Conservation (phyloP, 2,329 filamentous ascomycete species). For the Massarina eburnea region DNA sequence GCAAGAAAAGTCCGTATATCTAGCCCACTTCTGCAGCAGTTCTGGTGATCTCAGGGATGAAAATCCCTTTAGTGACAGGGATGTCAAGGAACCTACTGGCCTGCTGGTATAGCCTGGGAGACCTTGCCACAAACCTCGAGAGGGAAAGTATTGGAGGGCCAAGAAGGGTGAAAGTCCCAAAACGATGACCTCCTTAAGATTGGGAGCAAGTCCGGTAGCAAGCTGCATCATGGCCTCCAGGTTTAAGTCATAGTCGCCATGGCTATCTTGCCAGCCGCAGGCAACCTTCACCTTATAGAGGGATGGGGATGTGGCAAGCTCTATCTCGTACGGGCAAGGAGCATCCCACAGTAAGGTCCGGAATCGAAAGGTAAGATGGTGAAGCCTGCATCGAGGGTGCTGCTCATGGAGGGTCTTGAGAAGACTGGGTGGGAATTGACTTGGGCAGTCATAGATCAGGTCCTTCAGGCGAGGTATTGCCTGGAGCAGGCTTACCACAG, state of each 20-base stretch:
- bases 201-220: slow-evolving; percentile 21
- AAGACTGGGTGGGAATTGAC: slow-evolving; percentile 22
- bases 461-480: slow-evolving; percentile 13
- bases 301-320: slow-evolving; percentile 22
- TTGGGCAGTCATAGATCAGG: slow-evolving; percentile 24
- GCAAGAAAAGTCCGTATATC: slow-evolving; percentile 17
- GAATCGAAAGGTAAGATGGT: slow-evolving; percentile 22
- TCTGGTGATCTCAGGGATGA: slow-evolving; percentile 2
- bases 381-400: slow-evolving; percentile 19
- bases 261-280: slow-evolving; percentile 13
- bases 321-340: slow-evolving; percentile 24
- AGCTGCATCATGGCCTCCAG: slow-evolving; percentile 20
- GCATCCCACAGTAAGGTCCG: slow-evolving; percentile 20
- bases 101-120: slow-evolving; percentile 15
- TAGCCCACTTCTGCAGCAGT: slow-evolving; percentile 14
- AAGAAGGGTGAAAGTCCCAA: slow-evolving; percentile 1
- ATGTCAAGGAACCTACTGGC: slow-evolving; percentile 16
- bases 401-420: slow-evolving; percentile 13
- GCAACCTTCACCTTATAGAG: slow-evolving; percentile 16
- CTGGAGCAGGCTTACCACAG: slow-evolving; percentile 16
- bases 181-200: slow-evolving; percentile 19
- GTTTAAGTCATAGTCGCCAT: slow-evolving; percentile 23
- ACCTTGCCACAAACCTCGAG: slow-evolving; percentile 14
- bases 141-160: background rate
- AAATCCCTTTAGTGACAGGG: slow-evolving; percentile 14